These are phyloP conservation scores for Cryoendolithus antarcticus DNA, from an alignment of 2,329 filamentous ascomycete species.

Conservation along the genomic window DNA sequence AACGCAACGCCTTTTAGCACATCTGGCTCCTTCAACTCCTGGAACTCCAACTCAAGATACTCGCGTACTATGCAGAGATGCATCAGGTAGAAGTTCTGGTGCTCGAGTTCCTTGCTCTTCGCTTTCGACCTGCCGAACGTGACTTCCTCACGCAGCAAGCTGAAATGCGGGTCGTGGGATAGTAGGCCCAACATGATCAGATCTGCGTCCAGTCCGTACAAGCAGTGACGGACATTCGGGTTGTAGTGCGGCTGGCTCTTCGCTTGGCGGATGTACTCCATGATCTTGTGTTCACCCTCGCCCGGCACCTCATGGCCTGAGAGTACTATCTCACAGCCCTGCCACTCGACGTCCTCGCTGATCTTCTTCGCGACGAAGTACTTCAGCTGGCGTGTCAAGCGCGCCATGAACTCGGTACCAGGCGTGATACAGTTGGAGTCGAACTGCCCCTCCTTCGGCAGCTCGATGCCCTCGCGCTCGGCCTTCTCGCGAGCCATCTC, in stretches of 20 bases:
- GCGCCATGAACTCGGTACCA: constrained; percentile 96
- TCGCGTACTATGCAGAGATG: constrained; percentile 96
- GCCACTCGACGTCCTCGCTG: constrained; percentile 93
- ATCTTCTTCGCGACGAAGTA: constrained; percentile 99
- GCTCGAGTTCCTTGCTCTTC: constrained; percentile 92
- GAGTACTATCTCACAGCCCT: constrained; percentile 87
- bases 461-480: constrained; percentile 72
- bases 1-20: constrained; percentile 59
- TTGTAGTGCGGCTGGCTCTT: constrained; percentile 92
- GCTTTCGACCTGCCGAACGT: constrained; percentile 84
- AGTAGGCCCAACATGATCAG: constrained; percentile 96
- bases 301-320: constrained; percentile 96
- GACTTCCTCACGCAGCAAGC: constrained; percentile 89
- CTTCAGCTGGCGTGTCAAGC: constrained; percentile 82
- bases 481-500: constrained; percentile 89
- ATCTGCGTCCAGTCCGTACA: constrained; percentile 95
- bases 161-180: constrained; percentile 97
- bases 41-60: constrained; percentile 93
- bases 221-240: constrained; percentile 84
- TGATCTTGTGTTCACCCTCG: constrained; percentile 98
- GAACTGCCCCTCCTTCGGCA: constrained; percentile 91
- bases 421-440: constrained; percentile 99
- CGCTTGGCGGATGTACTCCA: constrained; percentile 98
- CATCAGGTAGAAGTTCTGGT: constrained; percentile 96
- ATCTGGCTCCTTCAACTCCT: constrained; percentile 69